A percentile compares a stretch with the other conserved stretches of the same genome.
Evolutionary conservation across 1,284 basidiomycete genomes (phyloP).

Genomic region (Rhizoctonia solani): DNA sequence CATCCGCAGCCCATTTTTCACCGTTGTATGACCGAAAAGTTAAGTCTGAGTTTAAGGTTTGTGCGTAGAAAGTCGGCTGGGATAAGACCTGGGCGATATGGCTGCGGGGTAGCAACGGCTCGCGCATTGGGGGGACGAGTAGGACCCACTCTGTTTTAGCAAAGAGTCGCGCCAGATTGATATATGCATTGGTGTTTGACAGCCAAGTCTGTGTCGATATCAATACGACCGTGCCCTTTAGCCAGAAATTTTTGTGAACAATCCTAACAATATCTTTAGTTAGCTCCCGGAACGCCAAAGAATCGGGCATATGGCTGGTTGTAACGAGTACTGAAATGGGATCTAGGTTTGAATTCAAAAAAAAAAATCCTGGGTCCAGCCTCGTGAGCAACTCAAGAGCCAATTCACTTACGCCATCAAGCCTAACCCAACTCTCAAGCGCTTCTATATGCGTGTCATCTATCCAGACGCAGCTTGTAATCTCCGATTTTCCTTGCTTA

Average conservation of each 20-base stretch:
- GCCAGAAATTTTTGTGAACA: background rate
- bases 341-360: background rate
- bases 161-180: conserved; percentile 19
- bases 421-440: background rate
- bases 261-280: background rate
- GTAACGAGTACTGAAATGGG: conserved; percentile 8
- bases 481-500: background rate
- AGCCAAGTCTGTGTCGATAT: background rate
- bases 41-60: background rate
- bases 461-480: conserved; percentile 17
- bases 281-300: background rate
- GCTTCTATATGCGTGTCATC: background rate
- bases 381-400: background rate
- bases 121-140: background rate
- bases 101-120: background rate
- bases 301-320: background rate
- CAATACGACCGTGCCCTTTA: background rate
- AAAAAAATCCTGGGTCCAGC: too few relatives aligned
- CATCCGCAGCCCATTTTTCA: background rate
- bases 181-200: conserved; percentile 11
- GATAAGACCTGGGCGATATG: background rate
- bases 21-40: background rate
- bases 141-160: background rate
- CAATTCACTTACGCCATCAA: background rate
- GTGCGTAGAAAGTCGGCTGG: background rate